A percentile compares a stretch with the other conserved stretches of the same genome.
Conservation (phyloP, 768 basidiomycete genomes). For the Rhodotorula sphaerocarpa region DNA sequence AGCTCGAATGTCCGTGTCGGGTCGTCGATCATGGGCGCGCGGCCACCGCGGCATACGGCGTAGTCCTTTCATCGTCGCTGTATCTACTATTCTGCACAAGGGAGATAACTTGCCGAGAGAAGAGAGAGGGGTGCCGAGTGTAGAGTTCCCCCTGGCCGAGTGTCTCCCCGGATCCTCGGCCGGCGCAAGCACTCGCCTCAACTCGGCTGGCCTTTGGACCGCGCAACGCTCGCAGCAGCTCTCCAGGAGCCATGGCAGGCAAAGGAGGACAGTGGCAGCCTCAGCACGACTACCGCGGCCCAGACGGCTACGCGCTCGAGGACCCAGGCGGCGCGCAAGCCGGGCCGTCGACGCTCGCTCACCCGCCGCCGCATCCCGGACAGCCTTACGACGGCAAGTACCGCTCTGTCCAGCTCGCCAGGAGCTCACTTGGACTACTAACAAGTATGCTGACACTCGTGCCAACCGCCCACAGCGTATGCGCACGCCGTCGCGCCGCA, state of each 20-base stretch:
- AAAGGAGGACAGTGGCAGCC: slow-evolving; percentile 1
- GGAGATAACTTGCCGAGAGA: too few species aligned
- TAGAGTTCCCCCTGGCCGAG: too few species aligned
- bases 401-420: too few species aligned
- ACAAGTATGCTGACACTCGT: not conserved
- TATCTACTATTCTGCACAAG: not conserved
- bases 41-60: slow-evolving; percentile 40
- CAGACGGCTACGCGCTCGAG: not conserved
- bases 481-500: not conserved
- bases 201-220: too few species aligned
- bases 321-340: not conserved
- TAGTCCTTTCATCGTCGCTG: not conserved
- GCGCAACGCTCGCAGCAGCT: not conserved
- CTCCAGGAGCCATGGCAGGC: not conserved
- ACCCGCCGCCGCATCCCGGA: not conserved
- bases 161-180: too few species aligned
- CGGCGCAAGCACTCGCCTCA: too few species aligned
- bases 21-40: slow-evolving; percentile 74
- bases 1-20: slow-evolving; percentile 86
- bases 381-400: not conserved
- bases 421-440: too few species aligned
- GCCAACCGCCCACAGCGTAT: not conserved
- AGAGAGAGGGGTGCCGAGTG: too few species aligned
- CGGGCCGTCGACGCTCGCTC: not conserved
- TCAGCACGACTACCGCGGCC: not conserved